phyloP scores from a whole-genome alignment of 169 alveolate genomes.

The Plasmodium sp. region DNA sequence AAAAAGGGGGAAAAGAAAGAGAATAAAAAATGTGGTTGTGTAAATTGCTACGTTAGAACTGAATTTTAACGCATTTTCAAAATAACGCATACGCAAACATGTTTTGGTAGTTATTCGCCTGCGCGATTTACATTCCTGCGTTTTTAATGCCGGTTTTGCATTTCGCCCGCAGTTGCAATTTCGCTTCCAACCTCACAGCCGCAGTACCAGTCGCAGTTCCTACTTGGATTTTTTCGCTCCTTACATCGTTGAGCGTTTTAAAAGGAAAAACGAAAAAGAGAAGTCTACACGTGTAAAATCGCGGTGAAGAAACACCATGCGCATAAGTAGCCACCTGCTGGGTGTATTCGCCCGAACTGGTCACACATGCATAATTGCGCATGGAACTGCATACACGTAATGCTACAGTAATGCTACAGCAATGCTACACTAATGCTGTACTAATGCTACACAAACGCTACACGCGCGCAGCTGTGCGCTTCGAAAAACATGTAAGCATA shows the following conservation, averaged over 20 bases:
- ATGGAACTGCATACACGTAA: slow-evolving; percentile 1
- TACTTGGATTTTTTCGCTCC: background rate
- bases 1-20: background rate
- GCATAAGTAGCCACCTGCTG: background rate
- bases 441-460: background rate
- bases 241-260: background rate
- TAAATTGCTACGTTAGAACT: background rate
- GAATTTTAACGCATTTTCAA: slow-evolving; percentile 26
- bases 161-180: background rate
- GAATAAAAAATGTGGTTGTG: background rate
- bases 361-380: background rate
- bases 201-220: background rate
- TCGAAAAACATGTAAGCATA: background rate
- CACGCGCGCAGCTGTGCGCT: background rate
- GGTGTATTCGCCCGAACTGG: background rate
- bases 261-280: slow-evolving; percentile 6
- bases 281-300: slow-evolving; percentile 8
- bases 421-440: no score
- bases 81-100: slow-evolving; percentile 37
- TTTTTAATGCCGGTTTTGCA: background rate
- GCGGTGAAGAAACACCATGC: background rate
- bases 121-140: slow-evolving; percentile 15
- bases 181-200: background rate
- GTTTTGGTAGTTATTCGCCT: background rate
- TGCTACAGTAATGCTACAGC: background rate